Evolutionary conservation across 345 rosid genomes (phyloP).

Genomic region (Syzygium grande): DNA sequence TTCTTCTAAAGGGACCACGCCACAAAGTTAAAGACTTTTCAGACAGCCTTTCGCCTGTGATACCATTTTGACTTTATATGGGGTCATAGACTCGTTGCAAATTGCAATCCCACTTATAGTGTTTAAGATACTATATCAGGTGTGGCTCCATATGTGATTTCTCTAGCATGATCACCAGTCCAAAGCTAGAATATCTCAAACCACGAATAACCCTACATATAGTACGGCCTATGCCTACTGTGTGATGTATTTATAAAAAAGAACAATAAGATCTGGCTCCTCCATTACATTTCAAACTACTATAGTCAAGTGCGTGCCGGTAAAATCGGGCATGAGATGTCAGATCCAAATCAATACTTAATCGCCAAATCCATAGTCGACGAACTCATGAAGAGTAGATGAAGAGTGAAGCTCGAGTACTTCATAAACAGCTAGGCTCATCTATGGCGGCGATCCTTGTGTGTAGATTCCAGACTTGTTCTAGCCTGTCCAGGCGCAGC

Average conservation of each 20-base stretch:
- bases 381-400: not conserved
- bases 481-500: not conserved
- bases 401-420: not conserved
- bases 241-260: not conserved
- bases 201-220: not conserved
- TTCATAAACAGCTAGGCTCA: not conserved
- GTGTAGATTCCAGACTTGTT: not conserved
- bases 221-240: not conserved
- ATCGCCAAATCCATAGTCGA: not conserved
- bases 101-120: not conserved
- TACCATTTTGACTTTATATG: not conserved
- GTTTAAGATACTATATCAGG: not conserved
- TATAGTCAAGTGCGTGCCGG: not conserved
- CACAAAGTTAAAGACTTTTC: not conserved
- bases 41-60: not conserved
- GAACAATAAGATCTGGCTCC: not conserved
- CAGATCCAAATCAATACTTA: not conserved
- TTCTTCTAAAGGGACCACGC: not conserved
- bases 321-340: not conserved
- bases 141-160: not conserved
- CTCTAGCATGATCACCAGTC: not conserved
- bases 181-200: not conserved
- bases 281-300: not conserved
- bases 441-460: not conserved
- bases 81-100: not conserved